Evolutionary conservation across 2,329 filamentous ascomycete species (phyloP).

Genomic region (Colletotrichum sp.): DNA sequence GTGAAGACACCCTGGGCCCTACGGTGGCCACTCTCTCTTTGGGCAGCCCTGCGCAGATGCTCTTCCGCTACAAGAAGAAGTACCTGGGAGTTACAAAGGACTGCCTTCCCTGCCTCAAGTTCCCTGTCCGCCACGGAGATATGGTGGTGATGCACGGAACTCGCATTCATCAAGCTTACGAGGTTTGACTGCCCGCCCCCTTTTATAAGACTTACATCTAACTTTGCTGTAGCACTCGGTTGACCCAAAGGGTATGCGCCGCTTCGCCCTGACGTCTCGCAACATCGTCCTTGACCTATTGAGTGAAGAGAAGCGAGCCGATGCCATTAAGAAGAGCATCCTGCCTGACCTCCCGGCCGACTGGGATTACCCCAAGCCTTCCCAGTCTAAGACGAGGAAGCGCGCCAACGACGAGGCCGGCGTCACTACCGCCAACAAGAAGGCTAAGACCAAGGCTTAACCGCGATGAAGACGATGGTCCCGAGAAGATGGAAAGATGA

Average conservation of each 20-base stretch:
- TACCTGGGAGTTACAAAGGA: neutral
- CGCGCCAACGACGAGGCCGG: neutral
- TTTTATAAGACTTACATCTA: constrained; percentile 11
- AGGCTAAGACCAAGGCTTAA: neutral
- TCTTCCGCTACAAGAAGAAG: constrained; percentile 56
- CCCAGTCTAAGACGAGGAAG: neutral
- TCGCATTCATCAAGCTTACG: constrained; percentile 62
- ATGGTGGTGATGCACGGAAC: constrained; percentile 67
- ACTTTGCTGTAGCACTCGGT: constrained; percentile 51
- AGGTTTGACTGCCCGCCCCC: constrained; percentile 38
- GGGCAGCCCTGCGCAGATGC: constrained; percentile 62
- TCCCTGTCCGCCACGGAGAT: constrained; percentile 64
- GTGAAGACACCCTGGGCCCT: constrained; percentile 64
- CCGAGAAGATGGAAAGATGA: neutral
- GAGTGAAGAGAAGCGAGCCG: constrained; percentile 24
- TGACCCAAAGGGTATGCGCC: constrained; percentile 50
- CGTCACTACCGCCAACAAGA: neutral
- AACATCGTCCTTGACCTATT: constrained; percentile 52
- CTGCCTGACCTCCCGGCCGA: constrained; percentile 29
- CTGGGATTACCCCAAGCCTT: constrained; percentile 7
- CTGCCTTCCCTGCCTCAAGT: constrained; percentile 28
- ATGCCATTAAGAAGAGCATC: constrained; percentile 32
- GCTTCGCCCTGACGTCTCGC: constrained; percentile 62
- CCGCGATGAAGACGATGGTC: neutral
- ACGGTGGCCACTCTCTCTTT: constrained; percentile 67